Conservation (phyloP, 805 yeast genomes). For the Ogataea glucozyma region DNA sequence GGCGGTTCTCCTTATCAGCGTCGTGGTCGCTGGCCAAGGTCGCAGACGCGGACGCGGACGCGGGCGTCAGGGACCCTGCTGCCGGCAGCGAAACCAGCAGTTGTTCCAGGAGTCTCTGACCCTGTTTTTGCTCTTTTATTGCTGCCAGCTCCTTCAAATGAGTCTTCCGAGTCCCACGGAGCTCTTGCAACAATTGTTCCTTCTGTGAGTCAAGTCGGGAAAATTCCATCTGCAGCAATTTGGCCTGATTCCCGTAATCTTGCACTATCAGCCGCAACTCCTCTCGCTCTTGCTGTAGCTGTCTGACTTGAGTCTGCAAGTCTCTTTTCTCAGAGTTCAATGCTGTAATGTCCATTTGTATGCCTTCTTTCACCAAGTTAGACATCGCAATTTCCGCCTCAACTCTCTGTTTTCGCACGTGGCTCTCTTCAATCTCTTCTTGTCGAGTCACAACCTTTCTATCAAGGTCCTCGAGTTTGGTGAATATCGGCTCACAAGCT, state of each 20-base stretch:
- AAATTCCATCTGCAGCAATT: slow-evolving; percentile 1
- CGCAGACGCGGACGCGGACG: neutral
- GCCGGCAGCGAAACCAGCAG: neutral
- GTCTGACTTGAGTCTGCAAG: neutral
- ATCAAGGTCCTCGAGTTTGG: neutral
- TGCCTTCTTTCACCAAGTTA: neutral
- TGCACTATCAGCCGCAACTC: neutral
- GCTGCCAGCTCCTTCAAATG: neutral
- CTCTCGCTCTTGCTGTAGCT: neutral
- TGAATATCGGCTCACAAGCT: too few relatives aligned
- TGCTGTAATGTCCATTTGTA: neutral
- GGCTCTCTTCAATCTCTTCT: too few relatives aligned
- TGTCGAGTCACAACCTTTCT: too few relatives aligned
- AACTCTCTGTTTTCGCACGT: too few relatives aligned
- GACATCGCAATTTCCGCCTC: too few relatives aligned
- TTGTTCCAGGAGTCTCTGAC: neutral
- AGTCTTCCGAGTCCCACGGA: neutral
- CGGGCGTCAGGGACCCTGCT: too few relatives aligned
- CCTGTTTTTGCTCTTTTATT: neutral
- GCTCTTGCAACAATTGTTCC: neutral
- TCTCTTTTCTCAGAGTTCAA: neutral
- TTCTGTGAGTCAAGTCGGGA: neutral
- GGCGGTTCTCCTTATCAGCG: neutral
- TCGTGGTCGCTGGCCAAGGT: neutral
- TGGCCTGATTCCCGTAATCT: slow-evolving; percentile 1